These are phyloP conservation scores for Fistulinella cinereoalba DNA, from an alignment of 1,284 basidiomycete species.

Conservation along the genomic window DNA sequence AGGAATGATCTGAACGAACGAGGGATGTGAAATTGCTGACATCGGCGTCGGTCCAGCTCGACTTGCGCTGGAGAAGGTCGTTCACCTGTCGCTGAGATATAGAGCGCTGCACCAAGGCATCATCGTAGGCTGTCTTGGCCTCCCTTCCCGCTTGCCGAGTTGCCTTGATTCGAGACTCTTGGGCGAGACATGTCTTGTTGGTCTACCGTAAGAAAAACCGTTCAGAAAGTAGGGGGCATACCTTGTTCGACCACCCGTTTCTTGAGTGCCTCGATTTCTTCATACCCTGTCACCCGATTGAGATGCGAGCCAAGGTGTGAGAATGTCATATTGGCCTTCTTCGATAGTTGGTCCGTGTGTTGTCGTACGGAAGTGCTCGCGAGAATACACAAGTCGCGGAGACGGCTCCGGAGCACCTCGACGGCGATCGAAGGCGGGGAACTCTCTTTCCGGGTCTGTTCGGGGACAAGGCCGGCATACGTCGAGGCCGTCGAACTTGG, in stretches of 20 bases:
- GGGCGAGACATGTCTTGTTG: slow-evolving; percentile 13
- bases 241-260: slow-evolving; percentile 76
- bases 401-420: slow-evolving; percentile 35
- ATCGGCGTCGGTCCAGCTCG: slow-evolving; percentile 80
- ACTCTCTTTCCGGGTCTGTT: slow-evolving; percentile 2
- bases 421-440: slow-evolving; percentile 13
- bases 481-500: slow-evolving; percentile 4
- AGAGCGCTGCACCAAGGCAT: slow-evolving; percentile 71
- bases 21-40: slow-evolving; percentile 82
- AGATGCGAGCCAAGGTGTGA: slow-evolving; percentile 73
- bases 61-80: slow-evolving; percentile 87
- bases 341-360: slow-evolving; percentile 57
- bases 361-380: slow-evolving; percentile 48
- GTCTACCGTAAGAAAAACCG: not conserved
- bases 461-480: not conserved
- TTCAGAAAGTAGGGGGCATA: slow-evolving; percentile 37
- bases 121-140: slow-evolving; percentile 74
- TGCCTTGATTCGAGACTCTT: slow-evolving; percentile 63
- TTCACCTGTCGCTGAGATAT: slow-evolving; percentile 87
- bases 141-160: slow-evolving; percentile 58
- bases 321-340: slow-evolving; percentile 55
- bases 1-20: slow-evolving; percentile 82
- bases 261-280: slow-evolving; percentile 85
- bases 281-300: slow-evolving; percentile 87
- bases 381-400: slow-evolving; percentile 52